Base-by-base conservation (phyloP, 352 stramenopile genomes). In the Achlya hypogyna region DNA sequence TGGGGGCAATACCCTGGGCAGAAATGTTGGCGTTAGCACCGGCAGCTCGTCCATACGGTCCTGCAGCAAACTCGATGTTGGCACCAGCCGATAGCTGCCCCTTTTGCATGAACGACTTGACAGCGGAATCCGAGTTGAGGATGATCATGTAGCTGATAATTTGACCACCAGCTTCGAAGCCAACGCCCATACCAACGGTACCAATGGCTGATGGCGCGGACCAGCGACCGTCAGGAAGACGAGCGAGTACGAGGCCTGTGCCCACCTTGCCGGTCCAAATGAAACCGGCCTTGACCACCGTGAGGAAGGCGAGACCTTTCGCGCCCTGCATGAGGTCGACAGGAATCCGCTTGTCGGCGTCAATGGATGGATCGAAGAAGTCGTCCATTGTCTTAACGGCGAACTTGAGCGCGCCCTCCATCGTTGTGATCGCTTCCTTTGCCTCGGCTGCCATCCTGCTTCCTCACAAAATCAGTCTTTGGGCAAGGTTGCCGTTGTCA, bases 151-250 rank as follows among this genome's bases (percentile, higher is more conserved):
- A 92, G 75, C 91, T 84, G 65, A 93, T 90, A 70, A 93, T 70
- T 71, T 95, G 78, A 18, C 78, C 86, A 54, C 86, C 86, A 45
- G 87, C 69, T 72, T 95, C 82, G 40, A 81, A 77, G 42, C 86
- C 86, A 71, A 89, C 84, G 66, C 87, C 89, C 77, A 98, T 91
- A 51, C 93, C 93, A 27, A 84, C 81, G 29, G 94, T 92, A 51
- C 87, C 94, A 70, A 99, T 98, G 6, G 95, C 94, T 25, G 86
- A 97, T 18, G 96, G 96, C 18, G 95, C 93, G 47, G 89, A 98
- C 95, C 96, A 98, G 51, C 88, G 91, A 14, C 95, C 94, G 74
- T 98, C 92, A 3, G 84, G 83, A 10, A 98, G 81, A 67, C 96
- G 93, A 18, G 93, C 84, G 70, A 99, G 84, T 18, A 99, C 89